phyloP scores from a whole-genome alignment of 139 green algal species.

The Closterium sp. region DNA sequence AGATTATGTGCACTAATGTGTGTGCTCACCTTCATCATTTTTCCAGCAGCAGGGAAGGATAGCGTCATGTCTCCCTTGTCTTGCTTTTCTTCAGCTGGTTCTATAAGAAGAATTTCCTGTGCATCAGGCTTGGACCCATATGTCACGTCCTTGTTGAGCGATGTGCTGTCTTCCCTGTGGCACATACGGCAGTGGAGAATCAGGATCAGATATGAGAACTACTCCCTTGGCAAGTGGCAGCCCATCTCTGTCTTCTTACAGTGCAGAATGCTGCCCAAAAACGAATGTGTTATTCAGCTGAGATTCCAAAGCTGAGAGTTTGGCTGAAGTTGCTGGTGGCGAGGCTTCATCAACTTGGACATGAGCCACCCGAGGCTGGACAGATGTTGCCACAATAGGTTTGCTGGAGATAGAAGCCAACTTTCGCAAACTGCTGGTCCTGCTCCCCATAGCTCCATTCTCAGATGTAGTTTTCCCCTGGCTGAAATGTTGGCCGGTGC shows the following conservation, averaged over 20 bases:
- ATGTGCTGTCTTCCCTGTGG: neutral
- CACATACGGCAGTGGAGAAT: neutral
- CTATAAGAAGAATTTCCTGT: neutral
- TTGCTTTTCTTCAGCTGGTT: neutral
- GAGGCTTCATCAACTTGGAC: neutral
- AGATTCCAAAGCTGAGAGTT: neutral
- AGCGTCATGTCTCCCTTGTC: neutral
- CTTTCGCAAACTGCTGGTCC: neutral
- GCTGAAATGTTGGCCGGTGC: neutral
- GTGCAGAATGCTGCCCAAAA: neutral
- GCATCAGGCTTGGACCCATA: neutral
- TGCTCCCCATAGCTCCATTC: neutral
- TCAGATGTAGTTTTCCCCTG: neutral
- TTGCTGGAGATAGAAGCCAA: neutral
- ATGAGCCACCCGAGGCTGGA: neutral
- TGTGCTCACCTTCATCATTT: neutral
- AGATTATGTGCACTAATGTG: neutral
- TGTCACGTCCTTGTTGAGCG: neutral
- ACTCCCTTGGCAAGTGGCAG: neutral
- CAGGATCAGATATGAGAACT: neutral
- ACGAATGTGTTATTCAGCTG: neutral
- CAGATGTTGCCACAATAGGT: neutral
- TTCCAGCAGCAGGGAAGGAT: neutral
- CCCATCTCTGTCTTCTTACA: neutral
- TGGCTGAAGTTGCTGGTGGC: neutral